A percentile compares a stretch with the other conserved stretches of the same genome.
Conservation (phyloP, 2,329 filamentous ascomycete species). For the Aspergillus pseudotamarii region DNA sequence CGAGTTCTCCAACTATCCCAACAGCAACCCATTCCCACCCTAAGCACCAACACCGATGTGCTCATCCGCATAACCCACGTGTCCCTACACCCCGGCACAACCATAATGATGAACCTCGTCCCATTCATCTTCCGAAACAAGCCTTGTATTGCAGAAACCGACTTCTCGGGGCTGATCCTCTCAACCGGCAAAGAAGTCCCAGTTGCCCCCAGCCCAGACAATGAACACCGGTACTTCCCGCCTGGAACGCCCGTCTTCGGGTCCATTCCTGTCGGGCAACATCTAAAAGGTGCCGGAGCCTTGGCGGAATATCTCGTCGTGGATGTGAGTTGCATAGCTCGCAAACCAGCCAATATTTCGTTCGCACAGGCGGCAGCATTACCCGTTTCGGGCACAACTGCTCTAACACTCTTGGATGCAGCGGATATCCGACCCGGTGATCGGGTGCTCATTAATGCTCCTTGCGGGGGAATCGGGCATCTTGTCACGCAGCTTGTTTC, state of each 20-base stretch:
- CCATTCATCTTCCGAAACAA: not conserved
- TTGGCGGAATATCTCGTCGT: not conserved
- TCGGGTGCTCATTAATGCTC: not conserved
- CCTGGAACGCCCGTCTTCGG: not conserved
- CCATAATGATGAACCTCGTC: conserved; percentile 1
- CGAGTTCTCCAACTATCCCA: not conserved
- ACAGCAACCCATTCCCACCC: not conserved
- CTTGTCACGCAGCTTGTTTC: not conserved
- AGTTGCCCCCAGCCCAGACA: not conserved
- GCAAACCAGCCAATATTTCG: not conserved
- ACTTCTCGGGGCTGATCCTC: not conserved
- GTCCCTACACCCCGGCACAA: conserved; percentile 2
- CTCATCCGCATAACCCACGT: not conserved
- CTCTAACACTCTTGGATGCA: not conserved
- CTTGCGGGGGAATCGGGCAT: not conserved
- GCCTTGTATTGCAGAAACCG: not conserved
- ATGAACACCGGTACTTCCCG: not conserved
- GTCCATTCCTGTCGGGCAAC: not conserved
- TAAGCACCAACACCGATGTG: not conserved
- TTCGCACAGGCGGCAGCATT: not conserved
- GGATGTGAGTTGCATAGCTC: not conserved
- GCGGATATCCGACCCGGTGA: not conserved
- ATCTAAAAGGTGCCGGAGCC: not conserved
- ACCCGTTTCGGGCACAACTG: not conserved
- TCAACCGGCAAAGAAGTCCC: not conserved